Base-by-base conservation (phyloP, 164 flowering plant genomes). In the Kingdonia uniflora region DNA sequence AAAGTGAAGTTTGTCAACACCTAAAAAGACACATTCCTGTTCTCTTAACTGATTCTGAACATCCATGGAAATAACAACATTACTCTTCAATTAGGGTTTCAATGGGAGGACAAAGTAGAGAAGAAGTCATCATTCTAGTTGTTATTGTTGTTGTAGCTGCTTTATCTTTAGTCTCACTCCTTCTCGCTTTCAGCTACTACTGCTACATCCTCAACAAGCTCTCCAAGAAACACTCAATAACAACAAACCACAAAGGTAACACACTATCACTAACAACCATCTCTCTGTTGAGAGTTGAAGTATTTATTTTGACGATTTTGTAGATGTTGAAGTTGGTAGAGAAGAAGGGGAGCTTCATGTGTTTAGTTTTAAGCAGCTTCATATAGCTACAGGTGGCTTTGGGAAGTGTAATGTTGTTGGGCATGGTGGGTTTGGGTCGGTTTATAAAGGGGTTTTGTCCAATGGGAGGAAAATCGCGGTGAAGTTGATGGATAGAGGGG, bases 361-460 rank as follows among this genome's bases (percentile, higher is more conserved):
- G 44, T 92, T 88, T 64, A 79, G 82, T 13, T 88, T 80, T 74
- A 92, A 92, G 83, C 95, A 92, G 74, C 74, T 92, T 14, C 85
- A 88, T 63, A 75, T 86, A 5, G 97, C 95, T 6, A 84, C 96
- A 17, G 76, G 90, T 56, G 92, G 97, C 13, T 94, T 94, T 49
- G 76, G 87, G 62, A 86, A 86, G 74, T 69, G 80, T 8, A 82
- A 89, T 74, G 79, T 86, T 50, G 73, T 92, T 63, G 97, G 99
- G 1, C 95, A 84, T 63, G 97, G 99, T 49, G 84, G 85, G 11
- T 94, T 94, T 59, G 97, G 97, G 23, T 69, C 70, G 1, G 99
- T 94, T 7, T 94, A 86, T 61, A 71, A 81, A 45, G 99, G 97
- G 46, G 87, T 82, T 38, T 89, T 94, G 43, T 60, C 61, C 25